Conservation (phyloP, 2,329 filamentous ascomycete genomes). For the Xylaria sp. region DNA sequence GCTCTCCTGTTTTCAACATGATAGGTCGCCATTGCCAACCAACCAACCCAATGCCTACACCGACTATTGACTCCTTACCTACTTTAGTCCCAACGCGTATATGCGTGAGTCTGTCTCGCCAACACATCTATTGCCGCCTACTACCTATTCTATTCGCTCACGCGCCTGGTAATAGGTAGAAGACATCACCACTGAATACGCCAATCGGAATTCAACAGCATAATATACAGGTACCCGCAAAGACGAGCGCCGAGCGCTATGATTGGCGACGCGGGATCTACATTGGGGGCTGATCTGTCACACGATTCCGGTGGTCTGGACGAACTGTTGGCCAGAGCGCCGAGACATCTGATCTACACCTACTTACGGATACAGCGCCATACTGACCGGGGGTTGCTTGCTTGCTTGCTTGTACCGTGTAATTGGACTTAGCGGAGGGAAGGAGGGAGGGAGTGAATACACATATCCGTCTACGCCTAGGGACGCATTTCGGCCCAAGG, state of each 20-base stretch:
- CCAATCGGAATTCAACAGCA: slow-evolving; percentile 4
- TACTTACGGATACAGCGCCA: background rate
- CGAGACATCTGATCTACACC: slow-evolving; percentile 42
- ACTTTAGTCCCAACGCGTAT: background rate
- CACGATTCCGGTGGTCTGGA: slow-evolving; percentile 46
- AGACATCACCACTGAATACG: background rate
- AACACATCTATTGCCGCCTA: slow-evolving; percentile 24
- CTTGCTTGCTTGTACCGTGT: slow-evolving; percentile 6
- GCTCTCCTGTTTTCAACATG: background rate
- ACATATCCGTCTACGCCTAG: background rate
- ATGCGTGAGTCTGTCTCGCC: slow-evolving; percentile 36
- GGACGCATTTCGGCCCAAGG: slow-evolving; percentile 12
- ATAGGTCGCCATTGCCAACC: background rate
- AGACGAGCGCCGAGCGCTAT: background rate
- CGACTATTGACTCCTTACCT: slow-evolving; percentile 32
- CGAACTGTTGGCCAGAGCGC: slow-evolving; percentile 52
- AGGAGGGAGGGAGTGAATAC: too few species aligned
- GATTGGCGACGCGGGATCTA: slow-evolving; percentile 25
- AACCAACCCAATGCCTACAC: slow-evolving; percentile 13
- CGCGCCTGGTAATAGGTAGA: too few species aligned
- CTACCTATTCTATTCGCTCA: too few species aligned
- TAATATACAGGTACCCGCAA: slow-evolving; percentile 26
- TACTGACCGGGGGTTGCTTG: slow-evolving; percentile 5
- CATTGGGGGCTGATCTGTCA: slow-evolving; percentile 44
- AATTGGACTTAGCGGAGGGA: too few species aligned